Conservation (phyloP, 2,329 filamentous ascomycete genomes). For the Sclerotinia sclerotiorum region DNA sequence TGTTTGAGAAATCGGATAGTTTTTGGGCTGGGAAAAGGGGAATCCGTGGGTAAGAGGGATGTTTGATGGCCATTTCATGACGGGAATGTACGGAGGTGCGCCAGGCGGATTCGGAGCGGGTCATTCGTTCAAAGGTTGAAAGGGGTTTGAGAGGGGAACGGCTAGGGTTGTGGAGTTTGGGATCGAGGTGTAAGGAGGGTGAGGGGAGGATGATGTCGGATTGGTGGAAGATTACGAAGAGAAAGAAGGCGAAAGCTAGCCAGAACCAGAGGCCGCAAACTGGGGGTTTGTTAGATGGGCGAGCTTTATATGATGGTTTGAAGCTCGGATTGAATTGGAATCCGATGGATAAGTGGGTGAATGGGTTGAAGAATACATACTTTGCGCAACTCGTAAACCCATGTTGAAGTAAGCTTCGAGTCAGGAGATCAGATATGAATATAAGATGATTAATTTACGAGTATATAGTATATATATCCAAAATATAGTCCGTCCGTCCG, state of each 20-base stretch:
- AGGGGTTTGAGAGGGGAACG: conserved; percentile 16
- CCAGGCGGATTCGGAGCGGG: conserved; percentile 34
- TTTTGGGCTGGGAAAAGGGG: conserved; percentile 35
- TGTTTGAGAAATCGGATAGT: conserved; percentile 29
- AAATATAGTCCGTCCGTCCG: background rate
- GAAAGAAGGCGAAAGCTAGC: conserved; percentile 34
- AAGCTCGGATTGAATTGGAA: too few species aligned
- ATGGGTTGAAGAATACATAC: conserved; percentile 19
- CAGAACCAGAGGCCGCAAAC: conserved; percentile 37
- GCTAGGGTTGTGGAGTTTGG: background rate
- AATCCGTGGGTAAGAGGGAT: conserved; percentile 31
- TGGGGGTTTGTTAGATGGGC: conserved; percentile 14
- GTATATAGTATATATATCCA: background rate
- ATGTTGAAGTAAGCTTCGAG: conserved; percentile 28
- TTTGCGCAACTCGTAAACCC: conserved; percentile 33
- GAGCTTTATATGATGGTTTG: background rate
- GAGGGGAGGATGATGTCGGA: conserved; percentile 20
- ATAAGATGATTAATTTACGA: background rate
- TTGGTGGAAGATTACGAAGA: conserved; percentile 33
- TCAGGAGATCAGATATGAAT: background rate
- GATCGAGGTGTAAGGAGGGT: background rate
- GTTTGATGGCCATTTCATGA: conserved; percentile 31
- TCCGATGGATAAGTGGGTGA: background rate
- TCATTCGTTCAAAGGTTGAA: conserved; percentile 32
- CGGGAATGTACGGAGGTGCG: conserved; percentile 30